Conservation (phyloP, 2,329 filamentous ascomycete species). For the Fusarium chlamydosporum region DNA sequence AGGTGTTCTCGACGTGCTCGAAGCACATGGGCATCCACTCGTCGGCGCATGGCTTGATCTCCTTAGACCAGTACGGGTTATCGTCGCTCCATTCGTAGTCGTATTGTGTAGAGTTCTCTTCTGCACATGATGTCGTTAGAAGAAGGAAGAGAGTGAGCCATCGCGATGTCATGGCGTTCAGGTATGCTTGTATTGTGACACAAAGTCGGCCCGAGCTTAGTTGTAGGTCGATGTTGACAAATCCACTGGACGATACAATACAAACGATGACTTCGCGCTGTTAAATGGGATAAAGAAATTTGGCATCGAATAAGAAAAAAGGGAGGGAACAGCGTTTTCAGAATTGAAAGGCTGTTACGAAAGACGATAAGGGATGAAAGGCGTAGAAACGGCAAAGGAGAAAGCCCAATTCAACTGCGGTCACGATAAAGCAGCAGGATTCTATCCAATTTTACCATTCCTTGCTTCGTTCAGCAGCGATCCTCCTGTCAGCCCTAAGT, state of each 20-base stretch:
- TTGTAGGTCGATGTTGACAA: not conserved
- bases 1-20: not conserved
- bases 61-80: not conserved
- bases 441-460: not conserved
- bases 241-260: not conserved
- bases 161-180: not conserved
- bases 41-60: not conserved
- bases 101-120: not conserved
- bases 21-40: not conserved
- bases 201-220: accelerated
- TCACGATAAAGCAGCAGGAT: not conserved
- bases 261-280: not conserved
- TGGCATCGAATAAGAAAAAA: not conserved
- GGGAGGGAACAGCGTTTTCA: not conserved
- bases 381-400: no score
- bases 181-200: not conserved
- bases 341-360: no score
- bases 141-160: not conserved
- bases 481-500: not conserved
- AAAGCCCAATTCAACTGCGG: not conserved
- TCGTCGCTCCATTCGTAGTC: not conserved
- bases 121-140: not conserved
- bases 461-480: not conserved
- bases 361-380: not conserved
- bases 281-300: no score